Conservation (phyloP, 2,329 filamentous ascomycete genomes). For the Thielaviopsis populi region DNA sequence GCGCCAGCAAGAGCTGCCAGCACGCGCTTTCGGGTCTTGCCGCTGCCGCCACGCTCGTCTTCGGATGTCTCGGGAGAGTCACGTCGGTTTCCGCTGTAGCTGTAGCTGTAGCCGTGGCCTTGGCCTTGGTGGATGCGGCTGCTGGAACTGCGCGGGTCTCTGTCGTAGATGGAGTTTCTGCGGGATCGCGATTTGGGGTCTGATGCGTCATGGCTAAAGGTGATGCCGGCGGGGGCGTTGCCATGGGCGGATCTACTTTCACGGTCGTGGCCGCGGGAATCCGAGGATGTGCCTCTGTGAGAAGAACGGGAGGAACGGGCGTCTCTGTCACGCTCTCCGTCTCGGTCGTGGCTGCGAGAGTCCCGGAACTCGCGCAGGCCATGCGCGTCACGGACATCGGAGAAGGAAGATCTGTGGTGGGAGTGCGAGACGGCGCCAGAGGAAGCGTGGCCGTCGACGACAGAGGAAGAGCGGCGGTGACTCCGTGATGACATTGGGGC, state of each 20-base stretch:
- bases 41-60: conserved; percentile 19
- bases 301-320: conserved; percentile 24
- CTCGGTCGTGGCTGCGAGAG: conserved; percentile 6
- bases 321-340: conserved; percentile 12
- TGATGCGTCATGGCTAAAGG: conserved; percentile 36
- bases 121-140: conserved; percentile 21
- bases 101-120: conserved; percentile 22
- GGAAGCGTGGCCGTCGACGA: conserved; percentile 2
- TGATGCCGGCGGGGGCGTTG: conserved; percentile 37
- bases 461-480: conserved; percentile 16
- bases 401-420: conserved; percentile 15
- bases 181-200: conserved; percentile 26
- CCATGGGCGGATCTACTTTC: conserved; percentile 19
- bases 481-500: conserved; percentile 21
- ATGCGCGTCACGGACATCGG: conserved; percentile 5
- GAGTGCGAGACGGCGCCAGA: conserved; percentile 19
- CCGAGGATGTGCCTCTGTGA: conserved; percentile 27
- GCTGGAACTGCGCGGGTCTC: not conserved
- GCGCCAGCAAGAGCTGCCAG: conserved; percentile 39
- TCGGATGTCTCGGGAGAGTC: conserved; percentile 11
- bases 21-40: conserved; percentile 24
- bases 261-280: not conserved
- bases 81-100: conserved; percentile 1
- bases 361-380: not conserved
- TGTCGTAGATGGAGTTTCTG: conserved; percentile 17